Evolutionary conservation across 1,284 basidiomycete genomes (phyloP), one percentile per base, ranked within the genome.

Genomic region (Moesziomyces sp.): DNA sequence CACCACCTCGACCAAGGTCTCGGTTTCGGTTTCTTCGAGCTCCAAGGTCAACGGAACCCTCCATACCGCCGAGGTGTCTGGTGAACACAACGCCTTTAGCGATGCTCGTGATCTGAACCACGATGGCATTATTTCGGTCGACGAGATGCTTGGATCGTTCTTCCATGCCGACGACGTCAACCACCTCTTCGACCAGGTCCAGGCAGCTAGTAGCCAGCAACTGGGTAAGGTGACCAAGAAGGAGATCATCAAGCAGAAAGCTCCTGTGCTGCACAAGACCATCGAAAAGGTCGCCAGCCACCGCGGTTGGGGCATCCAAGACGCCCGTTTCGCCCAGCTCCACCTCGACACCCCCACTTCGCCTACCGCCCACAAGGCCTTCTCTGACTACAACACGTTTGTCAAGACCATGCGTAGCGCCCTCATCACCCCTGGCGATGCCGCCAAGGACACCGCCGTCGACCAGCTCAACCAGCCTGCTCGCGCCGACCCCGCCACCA

Each of bases 311-410:
- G 70, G 65, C 1, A 40, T 73, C 0, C 64, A 73, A 30, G 70
- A 73, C 30, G 53, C 43, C 1, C 44, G 65, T 1, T 64, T 68
- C 23, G 52, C 64, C 8, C 56, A 51, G 35, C 38, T 58, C 23
- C 56, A 54, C 8, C 14, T 45, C 8, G 58, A 60, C 10, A 46
- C 49, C 19, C 52, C 38, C 11, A 33, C 9, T 46, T 30, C 5
- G 28, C 8, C 14, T 16, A 40, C 38, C 38, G 38, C 38, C 16
- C 18, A 16, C 38, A 40, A 62, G 44, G 56, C 60, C 14, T 73
- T 73, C 38, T 11, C 45, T 23, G 70, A 72, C n/a, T 72, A 72
- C 44, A 63, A 60, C 23, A 67, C 69, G 23, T 67, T 72, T 46
- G 63, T 72, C 9, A 72, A 63, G 47, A 72, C 69, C 19, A 52